A percentile compares a stretch with the other conserved stretches of the same genome.
Evolutionary conservation across 2,329 filamentous ascomycete species (phyloP).

Genomic region (Fusarium poae): DNA sequence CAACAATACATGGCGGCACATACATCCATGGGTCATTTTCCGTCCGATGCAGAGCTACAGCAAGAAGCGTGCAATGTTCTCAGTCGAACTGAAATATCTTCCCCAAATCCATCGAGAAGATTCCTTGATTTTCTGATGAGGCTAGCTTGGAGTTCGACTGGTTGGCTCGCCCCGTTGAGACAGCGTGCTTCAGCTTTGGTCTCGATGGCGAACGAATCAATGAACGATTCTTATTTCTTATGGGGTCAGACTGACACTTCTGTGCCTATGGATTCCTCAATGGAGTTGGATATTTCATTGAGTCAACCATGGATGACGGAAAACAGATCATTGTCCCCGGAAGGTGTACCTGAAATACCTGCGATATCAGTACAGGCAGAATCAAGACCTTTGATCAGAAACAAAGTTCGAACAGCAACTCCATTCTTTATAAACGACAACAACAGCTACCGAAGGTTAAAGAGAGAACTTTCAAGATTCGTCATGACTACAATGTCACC

Average conservation of each 20-base stretch:
- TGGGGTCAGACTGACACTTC: conserved; percentile 21
- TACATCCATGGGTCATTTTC: conserved; percentile 23
- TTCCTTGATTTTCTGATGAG: conserved; percentile 40
- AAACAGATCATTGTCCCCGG: conserved; percentile 27
- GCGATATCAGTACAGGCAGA: conserved; percentile 22
- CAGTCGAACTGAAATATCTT: conserved; percentile 10
- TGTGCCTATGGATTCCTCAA: conserved; percentile 1
- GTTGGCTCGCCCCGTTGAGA: conserved; percentile 28
- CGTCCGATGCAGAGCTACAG: conserved; percentile 34
- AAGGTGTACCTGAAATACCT: conserved; percentile 14
- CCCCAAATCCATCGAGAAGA: conserved; percentile 11
- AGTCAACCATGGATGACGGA: conserved; percentile 26
- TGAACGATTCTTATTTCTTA: conserved; percentile 12
- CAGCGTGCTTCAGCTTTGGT: conserved; percentile 19
- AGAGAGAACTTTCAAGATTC: conserved; percentile 33
- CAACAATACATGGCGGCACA: conserved; percentile 33
- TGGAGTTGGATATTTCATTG: conserved; percentile 28
- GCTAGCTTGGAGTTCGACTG: conserved; percentile 33
- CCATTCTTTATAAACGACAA: conserved; percentile 43
- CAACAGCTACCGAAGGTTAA: conserved; percentile 36
- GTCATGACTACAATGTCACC: conserved; percentile 40
- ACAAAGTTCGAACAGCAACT: conserved; percentile 32
- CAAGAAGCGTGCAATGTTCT: conserved; percentile 35
- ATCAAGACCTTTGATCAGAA: conserved; percentile 1
- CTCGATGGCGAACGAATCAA: conserved; percentile 6